These are phyloP conservation scores for Teratosphaeria nubilosa DNA, from an alignment of 2,329 filamentous ascomycete genomes.

Conservation along the genomic window DNA sequence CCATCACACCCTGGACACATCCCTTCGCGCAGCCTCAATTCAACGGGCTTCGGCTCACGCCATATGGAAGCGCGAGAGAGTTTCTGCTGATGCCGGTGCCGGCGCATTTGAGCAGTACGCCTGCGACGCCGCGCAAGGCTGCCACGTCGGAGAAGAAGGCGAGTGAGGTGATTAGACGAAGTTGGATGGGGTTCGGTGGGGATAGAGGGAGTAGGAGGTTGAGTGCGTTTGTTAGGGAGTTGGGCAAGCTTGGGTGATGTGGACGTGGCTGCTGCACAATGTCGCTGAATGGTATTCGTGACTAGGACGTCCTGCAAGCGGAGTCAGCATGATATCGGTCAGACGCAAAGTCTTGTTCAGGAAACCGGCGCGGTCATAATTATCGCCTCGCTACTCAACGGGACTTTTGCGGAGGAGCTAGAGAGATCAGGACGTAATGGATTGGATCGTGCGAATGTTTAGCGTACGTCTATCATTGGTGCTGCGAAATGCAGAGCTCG, in stretches of 20 bases:
- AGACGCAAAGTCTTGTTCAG: too few relatives aligned
- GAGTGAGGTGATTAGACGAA: not conserved
- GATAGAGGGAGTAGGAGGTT: conserved; percentile 2
- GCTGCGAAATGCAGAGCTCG: not conserved
- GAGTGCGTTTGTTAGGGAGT: not conserved
- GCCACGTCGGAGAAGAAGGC: not conserved
- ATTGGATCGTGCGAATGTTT: not conserved
- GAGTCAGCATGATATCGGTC: too few relatives aligned
- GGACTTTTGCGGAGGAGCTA: not conserved
- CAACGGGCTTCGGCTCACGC: conserved; percentile 7
- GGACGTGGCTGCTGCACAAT: too few relatives aligned
- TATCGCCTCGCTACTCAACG: too few relatives aligned
- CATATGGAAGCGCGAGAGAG: conserved; percentile 1
- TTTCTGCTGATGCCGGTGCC: conserved; percentile 1
- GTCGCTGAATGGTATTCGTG: too few relatives aligned
- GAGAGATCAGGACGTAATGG: not conserved
- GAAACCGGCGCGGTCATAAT: too few relatives aligned
- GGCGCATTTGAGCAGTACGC: not conserved
- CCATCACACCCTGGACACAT: conserved; percentile 4
- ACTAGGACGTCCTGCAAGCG: too few relatives aligned
- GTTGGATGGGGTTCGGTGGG: conserved; percentile 1
- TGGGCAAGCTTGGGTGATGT: not conserved
- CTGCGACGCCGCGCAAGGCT: not conserved
- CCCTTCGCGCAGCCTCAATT: conserved; percentile 8
- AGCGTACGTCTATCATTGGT: not conserved